Evolutionary conservation across 225 moss, liverwort and hornwort species (phyloP).

Genomic region (Marchantia polymorpha): DNA sequence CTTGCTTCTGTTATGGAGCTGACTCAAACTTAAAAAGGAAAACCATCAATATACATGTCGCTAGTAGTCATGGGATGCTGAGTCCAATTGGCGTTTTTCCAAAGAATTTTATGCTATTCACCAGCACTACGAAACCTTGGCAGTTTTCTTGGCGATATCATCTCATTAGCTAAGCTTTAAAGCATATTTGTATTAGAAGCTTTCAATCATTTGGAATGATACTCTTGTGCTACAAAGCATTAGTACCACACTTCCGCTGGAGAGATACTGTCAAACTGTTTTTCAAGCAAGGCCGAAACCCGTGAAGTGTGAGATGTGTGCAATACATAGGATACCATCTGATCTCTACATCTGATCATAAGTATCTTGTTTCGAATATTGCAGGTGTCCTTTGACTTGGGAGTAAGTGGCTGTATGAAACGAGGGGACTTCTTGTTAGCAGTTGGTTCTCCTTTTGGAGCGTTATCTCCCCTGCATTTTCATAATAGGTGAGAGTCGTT

Average conservation of each 20-base stretch:
- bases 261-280: not conserved
- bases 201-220: not conserved
- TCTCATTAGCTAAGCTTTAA: not conserved
- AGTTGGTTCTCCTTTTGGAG: constrained; percentile 97
- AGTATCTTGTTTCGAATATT: not conserved
- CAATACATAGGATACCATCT: not conserved
- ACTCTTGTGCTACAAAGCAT: not conserved
- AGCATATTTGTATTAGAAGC: not conserved
- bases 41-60: too few species aligned
- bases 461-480: constrained; percentile 92
- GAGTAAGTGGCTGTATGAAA: constrained; percentile 53
- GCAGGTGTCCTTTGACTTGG: constrained; percentile 58
- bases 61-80: too few species aligned
- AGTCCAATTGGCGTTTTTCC: too few species aligned
- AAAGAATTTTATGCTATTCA: too few species aligned
- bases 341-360: not conserved
- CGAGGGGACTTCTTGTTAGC: constrained; percentile 84
- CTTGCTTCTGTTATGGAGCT: too few species aligned
- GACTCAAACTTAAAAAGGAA: too few species aligned
- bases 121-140: too few species aligned
- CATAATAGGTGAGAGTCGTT: constrained; percentile 67
- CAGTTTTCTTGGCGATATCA: not conserved
- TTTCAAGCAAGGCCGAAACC: not conserved
- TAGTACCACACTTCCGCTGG: not conserved
- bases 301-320: not conserved